Conservation (phyloP, 805 yeast species). For the Metschnikowia chrysomelidarum region DNA sequence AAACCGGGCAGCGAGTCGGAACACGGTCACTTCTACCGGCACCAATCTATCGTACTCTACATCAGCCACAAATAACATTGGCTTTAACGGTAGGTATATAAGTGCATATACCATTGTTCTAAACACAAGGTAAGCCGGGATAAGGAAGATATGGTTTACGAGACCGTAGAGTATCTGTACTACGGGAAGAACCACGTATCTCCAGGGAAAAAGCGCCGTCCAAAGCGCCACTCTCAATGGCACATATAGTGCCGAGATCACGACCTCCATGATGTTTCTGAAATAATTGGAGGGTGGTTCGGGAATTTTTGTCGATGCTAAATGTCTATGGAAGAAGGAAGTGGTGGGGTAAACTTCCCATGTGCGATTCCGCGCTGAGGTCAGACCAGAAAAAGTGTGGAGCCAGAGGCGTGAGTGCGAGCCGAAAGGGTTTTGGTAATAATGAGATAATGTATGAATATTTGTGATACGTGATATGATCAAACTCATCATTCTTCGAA, state of each 20-base stretch:
- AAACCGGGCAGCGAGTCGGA: constrained; percentile 8
- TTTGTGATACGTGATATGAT: no score
- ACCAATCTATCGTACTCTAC: constrained; percentile 13
- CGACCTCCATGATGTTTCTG: constrained; percentile 2
- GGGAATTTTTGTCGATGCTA: no score
- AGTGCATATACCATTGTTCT: constrained; percentile 19
- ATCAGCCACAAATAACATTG: constrained; percentile 12
- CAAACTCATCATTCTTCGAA: no score
- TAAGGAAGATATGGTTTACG: constrained; percentile 13
- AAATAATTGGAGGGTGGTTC: no score
- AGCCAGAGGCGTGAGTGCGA: no score
- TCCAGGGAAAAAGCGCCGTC: constrained; percentile 14
- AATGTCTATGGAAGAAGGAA: no score
- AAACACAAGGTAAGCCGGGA: constrained; percentile 15
- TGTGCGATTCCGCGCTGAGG: no score
- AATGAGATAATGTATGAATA: no score
- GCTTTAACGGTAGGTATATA: constrained; percentile 18
- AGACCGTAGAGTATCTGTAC: constrained; percentile 8
- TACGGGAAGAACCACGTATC: constrained; percentile 12
- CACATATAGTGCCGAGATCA: not conserved
- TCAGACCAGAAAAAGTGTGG: no score
- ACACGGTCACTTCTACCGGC: constrained; percentile 19
- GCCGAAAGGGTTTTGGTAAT: no score
- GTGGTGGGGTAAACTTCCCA: no score
- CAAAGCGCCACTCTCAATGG: not conserved